Evolutionary conservation across 2,329 filamentous ascomycete genomes (phyloP).

Genomic region (Clarireedia homoeocarpa): DNA sequence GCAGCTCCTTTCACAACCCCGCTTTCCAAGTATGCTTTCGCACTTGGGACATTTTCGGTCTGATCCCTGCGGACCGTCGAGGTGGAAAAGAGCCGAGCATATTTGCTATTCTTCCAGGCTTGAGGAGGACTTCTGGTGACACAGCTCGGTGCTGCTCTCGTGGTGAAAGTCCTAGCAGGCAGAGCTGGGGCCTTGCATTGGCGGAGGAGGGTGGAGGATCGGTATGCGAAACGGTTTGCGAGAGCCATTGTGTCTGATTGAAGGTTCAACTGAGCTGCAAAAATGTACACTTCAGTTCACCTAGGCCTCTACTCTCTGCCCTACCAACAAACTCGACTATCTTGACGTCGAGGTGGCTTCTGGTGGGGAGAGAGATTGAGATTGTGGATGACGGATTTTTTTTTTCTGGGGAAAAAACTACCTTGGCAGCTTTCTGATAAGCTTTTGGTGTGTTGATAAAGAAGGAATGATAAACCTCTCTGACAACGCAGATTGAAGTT

Average conservation of each 20-base stretch:
- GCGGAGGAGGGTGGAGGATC: slow-evolving; percentile 27
- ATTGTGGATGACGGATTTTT: slow-evolving; percentile 1
- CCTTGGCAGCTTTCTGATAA: slow-evolving; percentile 5
- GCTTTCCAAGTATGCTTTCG: slow-evolving; percentile 83
- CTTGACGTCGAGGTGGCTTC: background rate
- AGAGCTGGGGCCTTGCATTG: slow-evolving; percentile 21
- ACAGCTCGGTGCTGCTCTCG: slow-evolving; percentile 22
- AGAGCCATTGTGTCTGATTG: slow-evolving; percentile 27
- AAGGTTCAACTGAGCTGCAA: slow-evolving; percentile 18
- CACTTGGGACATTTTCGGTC: slow-evolving; percentile 65
- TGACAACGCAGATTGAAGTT: slow-evolving; percentile 10
- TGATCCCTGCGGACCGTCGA: slow-evolving; percentile 20
- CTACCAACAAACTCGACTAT: slow-evolving; percentile 7
- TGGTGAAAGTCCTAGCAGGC: slow-evolving; percentile 24
- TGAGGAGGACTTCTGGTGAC: slow-evolving; percentile 18
- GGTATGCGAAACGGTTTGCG: slow-evolving; percentile 25
- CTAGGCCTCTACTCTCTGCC: slow-evolving; percentile 11
- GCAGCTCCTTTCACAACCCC: slow-evolving; percentile 72
- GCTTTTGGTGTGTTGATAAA: slow-evolving; percentile 6
- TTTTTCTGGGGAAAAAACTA: background rate
- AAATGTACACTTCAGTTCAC: slow-evolving; percentile 6
- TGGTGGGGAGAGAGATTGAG: background rate
- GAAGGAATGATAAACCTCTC: slow-evolving; percentile 10
- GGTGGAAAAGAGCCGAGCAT: slow-evolving; percentile 27
- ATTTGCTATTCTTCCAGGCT: slow-evolving; percentile 20